Evolutionary conservation across 148 eudicot species (phyloP).

Genomic region (Tetragonia tetragonoides): DNA sequence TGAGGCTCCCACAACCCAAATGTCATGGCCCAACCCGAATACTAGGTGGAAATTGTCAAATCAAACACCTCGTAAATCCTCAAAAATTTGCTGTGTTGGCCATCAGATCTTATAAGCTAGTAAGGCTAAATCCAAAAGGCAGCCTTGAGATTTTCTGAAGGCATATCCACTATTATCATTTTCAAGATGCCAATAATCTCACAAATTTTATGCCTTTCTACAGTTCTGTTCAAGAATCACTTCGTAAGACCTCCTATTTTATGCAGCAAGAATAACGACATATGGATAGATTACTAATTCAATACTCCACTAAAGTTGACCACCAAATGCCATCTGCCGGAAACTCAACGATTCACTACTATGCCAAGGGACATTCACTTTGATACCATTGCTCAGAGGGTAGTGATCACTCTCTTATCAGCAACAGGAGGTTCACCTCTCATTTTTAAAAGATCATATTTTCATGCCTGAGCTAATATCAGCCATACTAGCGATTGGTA

Average conservation of each 20-base stretch:
- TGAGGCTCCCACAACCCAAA: background rate
- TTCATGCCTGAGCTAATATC: background rate
- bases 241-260: background rate
- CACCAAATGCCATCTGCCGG: background rate
- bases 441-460: background rate
- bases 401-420: no score
- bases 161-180: no score
- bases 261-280: background rate
- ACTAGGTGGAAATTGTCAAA: background rate
- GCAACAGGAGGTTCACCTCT: no score
- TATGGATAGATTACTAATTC: no score
- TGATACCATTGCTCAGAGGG: background rate
- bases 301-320: background rate
- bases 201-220: background rate
- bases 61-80: background rate
- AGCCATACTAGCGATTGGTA: background rate
- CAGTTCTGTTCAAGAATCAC: background rate
- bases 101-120: background rate
- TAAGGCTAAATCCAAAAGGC: background rate
- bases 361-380: background rate
- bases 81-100: background rate
- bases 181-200: no score
- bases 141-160: background rate
- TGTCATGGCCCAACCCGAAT: background rate
- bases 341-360: background rate